Percentiles rank a stretch among this genome's conserved stretches.
These are phyloP conservation scores for Flaveria floridana DNA, from an alignment of 140 eudicot genomes.

Conservation along the genomic window DNA sequence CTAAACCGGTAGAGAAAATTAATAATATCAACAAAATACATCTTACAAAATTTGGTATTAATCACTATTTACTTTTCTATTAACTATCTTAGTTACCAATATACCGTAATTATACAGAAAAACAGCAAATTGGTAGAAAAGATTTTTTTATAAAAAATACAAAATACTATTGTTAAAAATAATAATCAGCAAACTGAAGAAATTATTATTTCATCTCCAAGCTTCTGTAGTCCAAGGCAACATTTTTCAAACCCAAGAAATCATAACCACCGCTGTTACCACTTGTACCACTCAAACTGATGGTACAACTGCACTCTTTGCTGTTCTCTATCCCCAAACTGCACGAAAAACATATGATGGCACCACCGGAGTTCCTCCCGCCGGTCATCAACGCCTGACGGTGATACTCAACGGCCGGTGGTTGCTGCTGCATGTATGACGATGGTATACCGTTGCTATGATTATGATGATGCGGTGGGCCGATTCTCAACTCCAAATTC, in stretches of 20 bases:
- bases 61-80: conserved; percentile 32
- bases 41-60: conserved; percentile 16
- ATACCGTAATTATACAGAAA: conserved; percentile 34
- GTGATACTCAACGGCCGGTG: conserved; percentile 22
- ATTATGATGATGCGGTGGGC: conserved; percentile 59
- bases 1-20: not conserved
- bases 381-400: conserved; percentile 50
- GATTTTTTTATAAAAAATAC: conserved; percentile 7
- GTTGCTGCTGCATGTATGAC: conserved; percentile 28
- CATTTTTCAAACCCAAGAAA: conserved; percentile 68
- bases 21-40: not conserved
- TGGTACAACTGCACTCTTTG: conserved; percentile 65
- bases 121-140: conserved; percentile 16
- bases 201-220: conserved; percentile 78
- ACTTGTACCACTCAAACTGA: conserved; percentile 32
- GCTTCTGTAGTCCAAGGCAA: conserved; percentile 81
- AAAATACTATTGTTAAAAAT: conserved; percentile 24
- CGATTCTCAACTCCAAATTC: conserved; percentile 75
- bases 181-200: conserved; percentile 9
- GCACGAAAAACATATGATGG: conserved; percentile 67
- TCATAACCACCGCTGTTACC: conserved; percentile 58
- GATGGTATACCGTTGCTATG: conserved; percentile 26
- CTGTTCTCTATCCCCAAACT: conserved; percentile 69
- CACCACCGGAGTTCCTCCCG: conserved; percentile 33
- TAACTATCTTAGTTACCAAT: conserved; percentile 12